Base-by-base conservation (phyloP, 345 rosid genomes). In the Ricinus communis region DNA sequence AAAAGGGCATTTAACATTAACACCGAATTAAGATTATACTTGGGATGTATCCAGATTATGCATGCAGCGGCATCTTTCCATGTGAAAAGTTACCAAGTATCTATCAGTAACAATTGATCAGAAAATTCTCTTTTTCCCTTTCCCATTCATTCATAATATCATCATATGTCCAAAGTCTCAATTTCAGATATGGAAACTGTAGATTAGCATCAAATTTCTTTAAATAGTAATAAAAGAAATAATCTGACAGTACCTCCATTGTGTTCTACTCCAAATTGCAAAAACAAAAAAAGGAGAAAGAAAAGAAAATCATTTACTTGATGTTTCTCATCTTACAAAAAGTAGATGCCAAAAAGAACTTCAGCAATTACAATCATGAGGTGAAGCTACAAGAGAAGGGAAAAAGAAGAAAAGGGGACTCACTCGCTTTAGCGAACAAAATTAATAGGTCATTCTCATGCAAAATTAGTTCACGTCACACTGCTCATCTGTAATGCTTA, bases 1-100 rank as follows among this genome's bases (percentile, higher is more conserved):
- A 53, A 72, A 76, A 65, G 30, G 53, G 31, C 15, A 43, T 8
- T 66, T 79, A 47, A 61, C n/a, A 16, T 66, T 79, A 47, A 61
- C n/a, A 16, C n/a, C n/a, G 25, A 4, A 18, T 60, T 21, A 14
- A 60, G 22, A 30, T 58, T 16, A 30, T 54, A 8, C 14, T 21
- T 18, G 22, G 8, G 10, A 7, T 25, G 27, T 12, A 25, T 10
- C 31, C 1, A 3, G 33, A 28, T 9, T 12, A 55, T 56, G 61
- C 30, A 5, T 21, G 27, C 8, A 24, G 60, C 27, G 10, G 22
- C 27, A 21, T 21, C 1, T 21, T 50, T 8, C 10, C 31, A 61
- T 6, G 16, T 41, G 13, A 30, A 41, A 15, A 8, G 38, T 11
- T 40, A n/a, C n/a, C n/a, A n/a, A n/a, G 19, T 10, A n/a, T n/a